Evolutionary conservation across 2,329 filamentous ascomycete genomes (phyloP).

Genomic region (Aspergillus persii): DNA sequence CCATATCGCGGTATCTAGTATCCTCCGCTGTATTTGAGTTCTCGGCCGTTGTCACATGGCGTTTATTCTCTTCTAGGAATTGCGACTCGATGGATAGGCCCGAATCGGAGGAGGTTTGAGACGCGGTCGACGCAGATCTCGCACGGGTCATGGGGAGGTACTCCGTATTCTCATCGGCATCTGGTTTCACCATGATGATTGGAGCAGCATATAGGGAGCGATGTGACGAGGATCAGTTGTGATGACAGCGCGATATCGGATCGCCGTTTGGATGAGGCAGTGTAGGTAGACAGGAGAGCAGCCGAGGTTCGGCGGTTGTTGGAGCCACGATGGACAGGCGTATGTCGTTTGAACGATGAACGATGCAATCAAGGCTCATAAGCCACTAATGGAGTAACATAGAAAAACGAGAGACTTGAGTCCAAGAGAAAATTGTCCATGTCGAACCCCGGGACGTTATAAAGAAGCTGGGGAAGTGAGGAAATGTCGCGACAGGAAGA

Average conservation of each 20-base stretch:
- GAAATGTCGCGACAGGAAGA: not conserved
- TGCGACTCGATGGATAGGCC: slow-evolving; percentile 33
- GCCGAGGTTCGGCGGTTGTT: slow-evolving; percentile 1
- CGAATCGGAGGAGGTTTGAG: slow-evolving; percentile 33
- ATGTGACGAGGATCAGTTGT: slow-evolving; percentile 1
- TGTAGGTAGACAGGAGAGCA: not conserved
- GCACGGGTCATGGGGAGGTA: slow-evolving; percentile 27
- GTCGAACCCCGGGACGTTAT: not conserved
- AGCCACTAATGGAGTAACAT: not conserved
- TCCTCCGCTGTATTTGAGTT: slow-evolving; percentile 8
- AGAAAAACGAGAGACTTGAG: not conserved
- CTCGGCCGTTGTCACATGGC: slow-evolving; percentile 10
- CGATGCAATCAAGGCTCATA: not conserved
- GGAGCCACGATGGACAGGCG: not conserved
- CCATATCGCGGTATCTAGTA: slow-evolving; percentile 35
- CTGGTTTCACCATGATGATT: slow-evolving; percentile 26
- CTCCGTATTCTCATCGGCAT: slow-evolving; percentile 24
- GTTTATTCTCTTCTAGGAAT: slow-evolving; percentile 28
- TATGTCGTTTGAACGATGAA: not conserved
- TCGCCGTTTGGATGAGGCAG: not conserved
- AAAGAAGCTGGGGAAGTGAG: not conserved
- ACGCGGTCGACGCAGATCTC: slow-evolving; percentile 25
- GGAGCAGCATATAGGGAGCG: slow-evolving; percentile 3
- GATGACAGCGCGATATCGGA: not conserved
- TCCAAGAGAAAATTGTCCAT: not conserved